Conservation (phyloP, 176 grass and related monocot species). For the Lolium perenne region DNA sequence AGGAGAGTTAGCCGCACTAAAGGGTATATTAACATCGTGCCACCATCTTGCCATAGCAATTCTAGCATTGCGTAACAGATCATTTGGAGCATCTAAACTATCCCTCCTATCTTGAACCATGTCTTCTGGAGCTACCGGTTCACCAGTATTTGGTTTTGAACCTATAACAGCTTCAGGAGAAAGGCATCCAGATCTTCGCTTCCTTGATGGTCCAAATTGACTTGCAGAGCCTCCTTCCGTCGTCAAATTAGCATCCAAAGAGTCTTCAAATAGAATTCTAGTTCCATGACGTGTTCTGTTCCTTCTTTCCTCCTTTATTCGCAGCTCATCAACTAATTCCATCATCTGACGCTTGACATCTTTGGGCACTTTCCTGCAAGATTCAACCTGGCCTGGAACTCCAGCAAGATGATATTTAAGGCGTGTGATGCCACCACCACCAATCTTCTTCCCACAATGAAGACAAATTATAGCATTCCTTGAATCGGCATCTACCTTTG, state of each 20-base stretch:
- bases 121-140: conserved; percentile 11
- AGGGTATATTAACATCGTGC: conserved; percentile 62
- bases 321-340: conserved; percentile 38
- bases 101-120: conserved; percentile 22
- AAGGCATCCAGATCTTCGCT: conserved; percentile 41
- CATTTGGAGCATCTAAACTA: conserved; percentile 33
- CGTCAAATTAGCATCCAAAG: conserved; percentile 21
- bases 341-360: conserved; percentile 54
- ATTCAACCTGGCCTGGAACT: conserved; percentile 54
- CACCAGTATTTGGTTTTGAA: conserved; percentile 37
- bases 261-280: conserved; percentile 25
- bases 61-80: conserved; percentile 49
- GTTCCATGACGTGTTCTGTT: conserved; percentile 3
- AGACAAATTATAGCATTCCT: conserved; percentile 51
- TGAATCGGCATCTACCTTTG: conserved; percentile 39
- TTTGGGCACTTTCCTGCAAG: conserved; percentile 56
- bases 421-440: conserved; percentile 46
- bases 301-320: conserved; percentile 53
- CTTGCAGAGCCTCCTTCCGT: conserved; percentile 27
- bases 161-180: conserved; percentile 9
- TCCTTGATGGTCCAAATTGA: conserved; percentile 44
- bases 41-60: conserved; percentile 69
- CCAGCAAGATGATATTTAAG: conserved; percentile 69
- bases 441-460: conserved; percentile 59
- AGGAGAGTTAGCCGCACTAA: conserved; percentile 59